Evolutionary conservation across 2,329 filamentous ascomycete genomes (phyloP).

Genomic region (Cladophialophora bantiana): DNA sequence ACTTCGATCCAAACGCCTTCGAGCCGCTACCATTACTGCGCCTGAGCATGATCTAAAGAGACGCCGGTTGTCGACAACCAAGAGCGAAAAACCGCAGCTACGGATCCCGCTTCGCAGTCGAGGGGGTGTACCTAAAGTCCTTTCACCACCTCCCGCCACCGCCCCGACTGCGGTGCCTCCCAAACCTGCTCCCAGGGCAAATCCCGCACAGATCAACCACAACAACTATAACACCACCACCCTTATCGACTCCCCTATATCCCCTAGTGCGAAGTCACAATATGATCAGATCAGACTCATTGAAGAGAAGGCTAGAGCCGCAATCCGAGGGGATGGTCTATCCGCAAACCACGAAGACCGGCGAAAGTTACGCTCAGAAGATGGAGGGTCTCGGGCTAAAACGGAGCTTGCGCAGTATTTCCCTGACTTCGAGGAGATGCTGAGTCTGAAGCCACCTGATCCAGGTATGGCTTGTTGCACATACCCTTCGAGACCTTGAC

Average conservation of each 20-base stretch:
- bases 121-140: conserved; percentile 28
- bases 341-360: conserved; percentile 59
- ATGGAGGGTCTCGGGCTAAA: conserved; percentile 81
- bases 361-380: conserved; percentile 83
- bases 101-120: conserved; percentile 41
- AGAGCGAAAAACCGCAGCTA: conserved; percentile 32
- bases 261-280: conserved; percentile 36
- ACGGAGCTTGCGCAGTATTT: conserved; percentile 92
- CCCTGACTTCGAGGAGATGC: conserved; percentile 90
- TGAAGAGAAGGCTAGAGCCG: conserved; percentile 39
- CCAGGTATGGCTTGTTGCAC: conserved; percentile 63
- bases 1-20: conserved; percentile 35
- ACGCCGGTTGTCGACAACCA: conserved; percentile 36
- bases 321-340: conserved; percentile 27
- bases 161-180: conserved; percentile 17
- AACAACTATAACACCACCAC: background rate
- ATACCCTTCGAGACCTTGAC: conserved; percentile 24
- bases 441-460: conserved; percentile 82
- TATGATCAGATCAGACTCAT: conserved; percentile 41
- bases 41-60: conserved; percentile 37
- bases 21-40: conserved; percentile 31
- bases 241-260: conserved; percentile 30
- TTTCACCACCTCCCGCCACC: conserved; percentile 26
- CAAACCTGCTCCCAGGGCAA: conserved; percentile 22
- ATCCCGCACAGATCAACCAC: conserved; percentile 12